phyloP scores from a whole-genome alignment of 192 early-diverging fungal species.

The Chytriomyces hyalinus region DNA sequence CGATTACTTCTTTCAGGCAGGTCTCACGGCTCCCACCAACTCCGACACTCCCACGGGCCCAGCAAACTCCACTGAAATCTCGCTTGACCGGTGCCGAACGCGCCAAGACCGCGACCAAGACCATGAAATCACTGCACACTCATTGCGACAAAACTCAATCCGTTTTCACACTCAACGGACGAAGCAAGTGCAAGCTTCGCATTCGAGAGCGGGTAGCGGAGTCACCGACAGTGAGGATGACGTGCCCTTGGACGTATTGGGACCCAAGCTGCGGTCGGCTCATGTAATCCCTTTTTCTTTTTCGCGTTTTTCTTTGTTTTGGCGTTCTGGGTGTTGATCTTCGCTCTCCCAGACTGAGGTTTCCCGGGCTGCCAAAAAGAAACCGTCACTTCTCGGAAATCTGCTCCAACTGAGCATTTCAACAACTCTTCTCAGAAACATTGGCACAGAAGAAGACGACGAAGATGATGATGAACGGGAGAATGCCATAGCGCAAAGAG shows the following conservation, averaged over 20 bases:
- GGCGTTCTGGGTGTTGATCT: no score
- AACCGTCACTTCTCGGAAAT: background rate
- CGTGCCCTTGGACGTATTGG: background rate
- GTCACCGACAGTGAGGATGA: constrained; percentile 4
- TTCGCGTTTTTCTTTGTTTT: no score
- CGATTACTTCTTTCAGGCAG: constrained; percentile 55
- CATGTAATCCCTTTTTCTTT: background rate
- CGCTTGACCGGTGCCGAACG: background rate
- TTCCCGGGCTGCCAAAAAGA: background rate
- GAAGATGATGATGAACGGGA: background rate
- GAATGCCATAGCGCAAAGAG: background rate
- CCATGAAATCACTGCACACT: background rate
- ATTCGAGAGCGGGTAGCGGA: background rate
- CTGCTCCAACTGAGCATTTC: background rate
- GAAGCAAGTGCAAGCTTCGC: background rate
- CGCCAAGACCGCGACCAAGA: background rate
- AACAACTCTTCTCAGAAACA: background rate
- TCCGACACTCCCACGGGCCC: background rate
- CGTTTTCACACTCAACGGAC: no score
- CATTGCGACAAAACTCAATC: background rate
- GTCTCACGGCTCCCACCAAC: constrained; percentile 33
- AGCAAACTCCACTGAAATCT: background rate
- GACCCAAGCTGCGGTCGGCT: constrained; percentile 17
- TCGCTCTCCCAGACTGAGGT: background rate
- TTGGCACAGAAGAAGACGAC: background rate